Percentiles rank a stretch among this genome's conserved stretches.
phyloP scores from a whole-genome alignment of 805 yeast genomes.

The Yarrowia osloensis region DNA sequence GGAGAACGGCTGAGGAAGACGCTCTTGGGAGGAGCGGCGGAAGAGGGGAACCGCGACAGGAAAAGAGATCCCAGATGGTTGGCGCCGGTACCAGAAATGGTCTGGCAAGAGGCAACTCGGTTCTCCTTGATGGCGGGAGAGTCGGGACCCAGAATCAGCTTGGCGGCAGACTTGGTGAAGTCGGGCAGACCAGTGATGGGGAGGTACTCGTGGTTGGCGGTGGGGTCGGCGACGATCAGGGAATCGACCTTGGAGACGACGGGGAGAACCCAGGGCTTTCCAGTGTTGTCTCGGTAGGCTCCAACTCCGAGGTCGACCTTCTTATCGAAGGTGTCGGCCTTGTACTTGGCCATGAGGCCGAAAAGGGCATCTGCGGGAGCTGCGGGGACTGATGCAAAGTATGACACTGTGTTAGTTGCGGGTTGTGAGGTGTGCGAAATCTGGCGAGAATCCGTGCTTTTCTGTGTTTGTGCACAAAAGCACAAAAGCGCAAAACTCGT shows the following conservation, averaged over 20 bases:
- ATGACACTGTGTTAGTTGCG: conserved; percentile 26
- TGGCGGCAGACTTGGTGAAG: conserved; percentile 70
- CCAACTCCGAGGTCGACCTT: conserved; percentile 74
- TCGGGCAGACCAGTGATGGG: conserved; percentile 76
- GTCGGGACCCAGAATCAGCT: conserved; percentile 65
- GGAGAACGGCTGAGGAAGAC: conserved; percentile 30
- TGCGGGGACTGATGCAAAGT: conserved; percentile 45
- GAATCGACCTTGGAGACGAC: conserved; percentile 69
- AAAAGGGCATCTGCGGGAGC: conserved; percentile 89
- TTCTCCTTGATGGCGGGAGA: conserved; percentile 55
- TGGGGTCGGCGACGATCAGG: conserved; percentile 61
- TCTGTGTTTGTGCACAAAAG: background rate
- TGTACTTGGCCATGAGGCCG: conserved; percentile 72
- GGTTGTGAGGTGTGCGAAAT: background rate
- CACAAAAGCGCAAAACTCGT: background rate
- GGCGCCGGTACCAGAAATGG: conserved; percentile 89
- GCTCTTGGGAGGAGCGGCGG: conserved; percentile 39
- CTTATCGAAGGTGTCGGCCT: conserved; percentile 54
- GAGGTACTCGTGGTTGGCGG: conserved; percentile 82
- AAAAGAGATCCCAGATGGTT: conserved; percentile 82
- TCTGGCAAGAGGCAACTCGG: conserved; percentile 63
- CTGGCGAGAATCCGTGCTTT: too few species aligned
- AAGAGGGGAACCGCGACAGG: conserved; percentile 53
- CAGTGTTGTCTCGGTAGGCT: conserved; percentile 85
- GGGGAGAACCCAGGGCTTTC: conserved; percentile 87